Evolutionary conservation across 164 flowering plant species (phyloP), one percentile per base, ranked within the genome.

Genomic region (Kingdonia uniflora): DNA sequence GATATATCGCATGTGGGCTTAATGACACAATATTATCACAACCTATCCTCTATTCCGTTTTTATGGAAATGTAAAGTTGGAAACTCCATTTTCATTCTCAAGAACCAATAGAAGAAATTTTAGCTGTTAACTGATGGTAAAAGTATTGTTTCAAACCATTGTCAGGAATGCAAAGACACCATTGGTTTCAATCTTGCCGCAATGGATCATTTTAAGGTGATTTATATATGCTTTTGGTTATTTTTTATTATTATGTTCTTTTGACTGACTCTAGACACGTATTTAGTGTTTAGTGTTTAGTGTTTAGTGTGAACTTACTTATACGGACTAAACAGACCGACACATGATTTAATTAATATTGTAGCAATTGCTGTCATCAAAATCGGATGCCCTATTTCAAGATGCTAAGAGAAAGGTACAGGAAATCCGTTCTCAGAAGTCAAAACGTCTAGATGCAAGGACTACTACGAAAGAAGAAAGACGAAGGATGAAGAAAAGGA

Each of bases 161-260:
- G 12, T 33, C 82, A 94, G 99, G 92, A 80, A 67, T 81, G 81
- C 76, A 94, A 87, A 65, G 99, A 89, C 57, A 78, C 74, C 12
- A 47, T 89, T 57, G 97, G 99, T 33, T 85, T 83, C 71, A 94
- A 94, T 73, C 83, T 87, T 50, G 97, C 99, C 22, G 99, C 96
- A 23, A 83, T 94, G 96, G 92, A 83, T 66, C 99, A 94, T 72
- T 68, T 89, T 19, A 82, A 80, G 96, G 99, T 89, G 29, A 62
- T 49, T 5, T 7, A 15, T n/a, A n/a, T n/a, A n/a, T n/a, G n/a
- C n/a, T n/a, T n/a, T n/a, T n/a, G n/a, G n/a, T n/a, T n/a, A n/a
- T n/a, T n/a, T n/a, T n/a, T n/a, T n/a, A n/a, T n/a, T n/a, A n/a
- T n/a, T n/a, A n/a, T 12, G 0, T 20, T 10, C 22, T 16, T 16